Base-by-base conservation (phyloP, 495 filamentous ascomycete genomes). In the Penicillium canariense region DNA sequence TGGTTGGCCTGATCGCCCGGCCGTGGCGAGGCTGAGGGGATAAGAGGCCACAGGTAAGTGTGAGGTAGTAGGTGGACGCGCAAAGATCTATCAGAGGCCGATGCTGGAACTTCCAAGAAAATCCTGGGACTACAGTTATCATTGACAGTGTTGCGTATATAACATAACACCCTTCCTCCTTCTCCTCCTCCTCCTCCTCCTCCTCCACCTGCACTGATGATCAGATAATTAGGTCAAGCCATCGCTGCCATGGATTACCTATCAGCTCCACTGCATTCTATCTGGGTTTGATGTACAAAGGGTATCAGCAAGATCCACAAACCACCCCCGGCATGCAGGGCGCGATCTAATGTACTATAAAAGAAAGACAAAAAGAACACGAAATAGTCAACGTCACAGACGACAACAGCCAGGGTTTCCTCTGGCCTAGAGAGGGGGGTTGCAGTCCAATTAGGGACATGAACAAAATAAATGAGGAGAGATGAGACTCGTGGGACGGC, bases 251-350 rank as follows among this genome's bases (percentile, higher is more conserved):
- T 48, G 62, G 43, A 53, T 55, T 54, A 60, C 58, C 48, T 48
- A 52, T 47, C 55, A 47, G 52, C 55, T 64, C 54, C 47, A 43
- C 60, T 58, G 57, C 59, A 62, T 52, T 68, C 62, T 68, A 68
- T 68, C 59, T 62, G 56, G 50, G 46, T 60, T 60, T 64, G 65
- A 67, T 67, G 62, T 68, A 68, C 62, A 68, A 59, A 54, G 59
- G 59, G 62, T 63, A 68, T 63, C 62, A 52, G 49, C 55, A 63
- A 62, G 62, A 63, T 53, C 25, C 58, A 54, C 39, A 52, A 54
- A 49, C 43, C 58, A 60, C 52, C 61, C 50, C 53, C 53, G 7
- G 30, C 15, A 48, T 46, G 48, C 58, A 66, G 57, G 60, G 54
- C 44, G 54, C 48, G 51, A 60, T 67, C 61, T 65, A 67, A 65